Evolutionary conservation across 306 rosid species (phyloP), one percentile per base, ranked within the genome.

Genomic region (Cicer yamashitae): DNA sequence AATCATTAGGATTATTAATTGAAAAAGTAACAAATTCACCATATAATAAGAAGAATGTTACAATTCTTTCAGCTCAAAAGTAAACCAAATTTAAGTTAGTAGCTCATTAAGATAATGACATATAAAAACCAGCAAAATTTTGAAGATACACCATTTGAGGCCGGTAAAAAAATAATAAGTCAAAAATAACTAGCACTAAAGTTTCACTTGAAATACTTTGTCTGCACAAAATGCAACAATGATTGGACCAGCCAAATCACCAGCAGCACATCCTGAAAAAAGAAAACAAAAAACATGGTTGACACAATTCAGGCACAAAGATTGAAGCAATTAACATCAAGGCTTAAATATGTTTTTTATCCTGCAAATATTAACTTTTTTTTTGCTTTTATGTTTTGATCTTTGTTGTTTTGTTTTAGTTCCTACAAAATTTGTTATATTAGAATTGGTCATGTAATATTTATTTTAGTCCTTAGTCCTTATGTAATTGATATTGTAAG

Each of bases 171-270:
- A 83, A 71, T 52, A 25, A 12, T 3, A 30, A 30, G 57, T 78
- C 56, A 75, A 37, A 69, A 30, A 74, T 51, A 83, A 58, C 34
- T 81, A 50, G 61, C 10, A 12, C 79, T 80, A 88, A 69, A 87
- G 73, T 38, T 84, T 82, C 59, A 80, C 44, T 14, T 70, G 83
- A 68, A 84, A 83, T 63, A 67, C 50, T 76, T 74, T 80, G 81
- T 83, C 91, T 0, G 82, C 53, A 34, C 79, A 88, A 73, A 68
- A 46, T 53, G 91, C 81, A 39, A 91, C 86, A 15, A 93, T 75
- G 53, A 89, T 8, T 15, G 97, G 98, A 60, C 98, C 97, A 10
- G 86, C 92, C 83, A 91, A 79, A 84, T 93, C 98, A 56, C 98
- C 97, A 20, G 76, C 82, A 43, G 87, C 84, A 75, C 97, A 88